These are phyloP conservation scores for Leptographium radiaticola DNA, from an alignment of 2,329 filamentous ascomycete species.

Conservation along the genomic window DNA sequence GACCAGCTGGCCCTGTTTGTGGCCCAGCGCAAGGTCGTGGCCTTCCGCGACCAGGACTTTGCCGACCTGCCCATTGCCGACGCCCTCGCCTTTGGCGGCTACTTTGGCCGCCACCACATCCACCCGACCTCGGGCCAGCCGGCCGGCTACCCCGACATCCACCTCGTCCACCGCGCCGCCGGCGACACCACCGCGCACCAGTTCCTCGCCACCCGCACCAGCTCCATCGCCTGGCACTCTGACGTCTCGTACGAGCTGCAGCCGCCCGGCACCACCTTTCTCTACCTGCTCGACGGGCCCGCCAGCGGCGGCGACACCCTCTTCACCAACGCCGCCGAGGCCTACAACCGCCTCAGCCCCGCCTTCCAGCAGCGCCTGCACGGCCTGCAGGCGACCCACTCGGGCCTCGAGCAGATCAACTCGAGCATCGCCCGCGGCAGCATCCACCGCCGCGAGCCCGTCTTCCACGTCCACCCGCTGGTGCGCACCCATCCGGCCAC, in stretches of 20 bases:
- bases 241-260: slow-evolving; percentile 83
- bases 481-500: slow-evolving; percentile 72
- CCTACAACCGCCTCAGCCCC: slow-evolving; percentile 69
- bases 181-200: slow-evolving; percentile 46
- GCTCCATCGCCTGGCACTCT: slow-evolving; percentile 77
- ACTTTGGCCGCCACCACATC: slow-evolving; percentile 51
- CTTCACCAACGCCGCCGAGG: slow-evolving; percentile 66
- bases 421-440: slow-evolving; percentile 53
- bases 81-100: slow-evolving; percentile 50
- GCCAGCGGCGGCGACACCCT: slow-evolving; percentile 72
- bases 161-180: slow-evolving; percentile 58
- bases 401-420: slow-evolving; percentile 67
- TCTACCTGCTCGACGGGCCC: slow-evolving; percentile 77
- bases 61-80: slow-evolving; percentile 49
- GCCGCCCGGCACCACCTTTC: slow-evolving; percentile 78
- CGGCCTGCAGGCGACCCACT: slow-evolving; percentile 69
- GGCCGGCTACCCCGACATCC: slow-evolving; percentile 54
- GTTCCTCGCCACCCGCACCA: slow-evolving; percentile 57
- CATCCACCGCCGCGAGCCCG: slow-evolving; percentile 62
- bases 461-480: slow-evolving; percentile 62
- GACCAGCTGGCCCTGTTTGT: slow-evolving; percentile 59
- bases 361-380: slow-evolving; percentile 70
- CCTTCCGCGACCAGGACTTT: slow-evolving; percentile 58
- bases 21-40: slow-evolving; percentile 55
- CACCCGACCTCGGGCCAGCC: slow-evolving; percentile 60